Conservation (phyloP, 1,284 basidiomycete species). For the Phellopilus nigrolimitatus region DNA sequence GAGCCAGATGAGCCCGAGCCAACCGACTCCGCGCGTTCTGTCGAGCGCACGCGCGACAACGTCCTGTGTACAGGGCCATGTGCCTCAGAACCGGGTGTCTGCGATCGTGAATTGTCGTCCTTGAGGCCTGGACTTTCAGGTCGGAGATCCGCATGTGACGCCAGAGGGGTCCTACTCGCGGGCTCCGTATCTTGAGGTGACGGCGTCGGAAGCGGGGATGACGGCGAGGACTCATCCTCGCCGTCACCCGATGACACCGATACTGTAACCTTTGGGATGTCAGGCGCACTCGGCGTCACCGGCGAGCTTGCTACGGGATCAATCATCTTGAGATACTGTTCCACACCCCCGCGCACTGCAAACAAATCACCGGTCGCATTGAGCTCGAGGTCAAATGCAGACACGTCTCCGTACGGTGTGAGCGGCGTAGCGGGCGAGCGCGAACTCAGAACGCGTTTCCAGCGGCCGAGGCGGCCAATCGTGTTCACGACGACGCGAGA, state of each 20-base stretch:
- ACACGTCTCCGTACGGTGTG: conserved; percentile 47
- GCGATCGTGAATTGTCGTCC: conserved; percentile 7
- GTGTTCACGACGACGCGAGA: conserved; percentile 78
- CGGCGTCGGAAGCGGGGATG: conserved; percentile 8
- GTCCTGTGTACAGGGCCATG: conserved; percentile 21
- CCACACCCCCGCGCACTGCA: conserved; percentile 55
- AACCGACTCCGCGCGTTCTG: conserved; percentile 13
- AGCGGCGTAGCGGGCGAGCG: conserved; percentile 38
- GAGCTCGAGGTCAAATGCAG: conserved; percentile 66
- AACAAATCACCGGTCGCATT: conserved; percentile 53
- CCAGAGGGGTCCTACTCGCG: conserved; percentile 22
- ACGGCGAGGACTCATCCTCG: conserved; percentile 5
- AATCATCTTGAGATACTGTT: conserved; percentile 60
- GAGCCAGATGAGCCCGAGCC: conserved; percentile 18
- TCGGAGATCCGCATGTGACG: conserved; percentile 9
- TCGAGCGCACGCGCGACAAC: conserved; percentile 15
- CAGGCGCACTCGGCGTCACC: background rate
- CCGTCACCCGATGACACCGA: conserved; percentile 9
- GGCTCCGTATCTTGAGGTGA: conserved; percentile 17
- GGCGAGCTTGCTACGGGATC: conserved; percentile 31
- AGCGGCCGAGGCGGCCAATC: conserved; percentile 74
- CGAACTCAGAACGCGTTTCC: conserved; percentile 71
- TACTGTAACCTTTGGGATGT: conserved; percentile 10
- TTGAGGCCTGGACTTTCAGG: conserved; percentile 8
- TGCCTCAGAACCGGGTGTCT: conserved; percentile 18